Evolutionary conservation across 768 basidiomycete genomes (phyloP).

Genomic region (Leccinum ochraceum): DNA sequence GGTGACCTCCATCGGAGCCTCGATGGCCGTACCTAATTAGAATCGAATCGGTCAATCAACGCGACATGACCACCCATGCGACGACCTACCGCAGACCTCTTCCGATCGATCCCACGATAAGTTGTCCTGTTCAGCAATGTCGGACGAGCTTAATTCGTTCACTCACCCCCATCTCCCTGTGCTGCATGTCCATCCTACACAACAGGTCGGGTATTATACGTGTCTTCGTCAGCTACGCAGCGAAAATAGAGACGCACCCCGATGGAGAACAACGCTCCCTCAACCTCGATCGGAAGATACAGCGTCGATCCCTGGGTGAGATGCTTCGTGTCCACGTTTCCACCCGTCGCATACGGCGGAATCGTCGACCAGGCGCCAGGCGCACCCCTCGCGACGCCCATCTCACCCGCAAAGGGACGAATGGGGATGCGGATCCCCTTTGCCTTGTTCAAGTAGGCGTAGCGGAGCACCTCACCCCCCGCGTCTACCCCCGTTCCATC

Average conservation of each 20-base stretch:
- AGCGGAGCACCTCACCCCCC: slow-evolving; percentile 22
- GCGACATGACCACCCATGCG: not conserved
- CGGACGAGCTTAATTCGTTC: not conserved
- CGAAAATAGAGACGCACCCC: slow-evolving; percentile 38
- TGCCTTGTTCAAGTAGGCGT: slow-evolving; percentile 52
- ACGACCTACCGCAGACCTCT: slow-evolving; percentile 62
- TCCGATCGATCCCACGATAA: not conserved
- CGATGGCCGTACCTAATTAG: slow-evolving; percentile 56
- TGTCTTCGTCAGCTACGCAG: not conserved
- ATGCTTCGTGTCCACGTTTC: slow-evolving; percentile 63
- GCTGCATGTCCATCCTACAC: slow-evolving; percentile 63
- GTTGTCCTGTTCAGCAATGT: not conserved
- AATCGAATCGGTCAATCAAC: not conserved
- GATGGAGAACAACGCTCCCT: slow-evolving; percentile 61
- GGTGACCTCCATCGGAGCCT: slow-evolving; percentile 57
- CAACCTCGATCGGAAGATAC: slow-evolving; percentile 57
- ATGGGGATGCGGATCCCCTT: slow-evolving; percentile 52
- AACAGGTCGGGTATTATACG: not conserved
- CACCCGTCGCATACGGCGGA: slow-evolving; percentile 61
- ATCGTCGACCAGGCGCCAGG: slow-evolving; percentile 59
- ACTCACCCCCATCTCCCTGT: slow-evolving; percentile 64
- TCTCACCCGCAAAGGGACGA: slow-evolving; percentile 61
- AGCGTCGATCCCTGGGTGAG: slow-evolving; percentile 55
- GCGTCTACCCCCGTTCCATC: too few relatives aligned
- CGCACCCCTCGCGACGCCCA: slow-evolving; percentile 57